Evolutionary conservation across 1,139 yeast species (phyloP).

Genomic region (Geotrichum histeridarum): DNA sequence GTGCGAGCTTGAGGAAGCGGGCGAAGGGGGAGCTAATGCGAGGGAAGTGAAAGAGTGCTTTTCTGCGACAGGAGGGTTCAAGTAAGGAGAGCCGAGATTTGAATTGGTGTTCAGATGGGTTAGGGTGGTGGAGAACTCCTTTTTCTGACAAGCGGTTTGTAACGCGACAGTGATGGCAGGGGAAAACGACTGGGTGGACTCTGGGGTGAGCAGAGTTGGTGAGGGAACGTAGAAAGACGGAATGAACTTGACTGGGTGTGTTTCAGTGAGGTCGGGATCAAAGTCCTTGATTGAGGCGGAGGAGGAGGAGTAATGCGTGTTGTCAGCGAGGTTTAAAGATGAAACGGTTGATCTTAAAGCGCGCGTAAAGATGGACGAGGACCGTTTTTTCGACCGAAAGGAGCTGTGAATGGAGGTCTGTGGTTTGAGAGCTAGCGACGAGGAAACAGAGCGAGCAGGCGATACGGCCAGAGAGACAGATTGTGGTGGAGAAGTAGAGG

Average conservation of each 20-base stretch:
- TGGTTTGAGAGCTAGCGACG: neutral
- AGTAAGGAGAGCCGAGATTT: neutral
- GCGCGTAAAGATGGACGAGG: neutral
- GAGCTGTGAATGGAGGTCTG: neutral
- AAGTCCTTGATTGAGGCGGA: neutral
- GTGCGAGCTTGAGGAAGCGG: slow-evolving; percentile 1
- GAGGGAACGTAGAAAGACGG: neutral
- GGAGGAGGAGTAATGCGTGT: neutral
- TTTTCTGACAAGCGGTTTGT: neutral
- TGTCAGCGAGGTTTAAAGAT: neutral
- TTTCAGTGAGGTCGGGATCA: neutral
- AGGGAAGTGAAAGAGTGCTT: too few species aligned
- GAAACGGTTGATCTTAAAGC: slow-evolving; percentile 3
- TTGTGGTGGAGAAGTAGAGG: neutral
- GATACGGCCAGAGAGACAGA: neutral
- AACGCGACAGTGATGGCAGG: too few species aligned
- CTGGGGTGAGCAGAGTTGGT: neutral
- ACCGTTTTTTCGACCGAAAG: neutral
- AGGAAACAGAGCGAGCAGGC: neutral
- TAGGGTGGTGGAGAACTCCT: slow-evolving; percentile 1
- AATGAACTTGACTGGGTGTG: neutral
- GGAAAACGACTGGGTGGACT: neutral
- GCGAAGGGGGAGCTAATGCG: slow-evolving; percentile 9
- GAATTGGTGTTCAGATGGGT: slow-evolving; percentile 1
- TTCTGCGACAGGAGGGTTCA: neutral